Conservation (phyloP, 2,329 filamentous ascomycete genomes). For the Venturia oleaginea region DNA sequence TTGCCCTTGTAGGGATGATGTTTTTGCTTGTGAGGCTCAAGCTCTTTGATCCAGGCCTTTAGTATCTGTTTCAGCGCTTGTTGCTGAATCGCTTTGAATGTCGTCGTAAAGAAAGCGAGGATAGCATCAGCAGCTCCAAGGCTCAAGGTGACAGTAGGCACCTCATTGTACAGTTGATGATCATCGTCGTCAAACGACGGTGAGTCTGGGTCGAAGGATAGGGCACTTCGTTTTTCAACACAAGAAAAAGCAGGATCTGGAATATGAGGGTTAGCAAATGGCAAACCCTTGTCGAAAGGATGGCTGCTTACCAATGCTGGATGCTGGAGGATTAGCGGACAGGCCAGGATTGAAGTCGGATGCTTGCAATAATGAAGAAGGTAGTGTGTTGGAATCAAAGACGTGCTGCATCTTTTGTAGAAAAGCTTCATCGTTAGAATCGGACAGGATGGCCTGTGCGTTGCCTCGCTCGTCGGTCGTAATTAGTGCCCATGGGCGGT, state of each 20-base stretch:
- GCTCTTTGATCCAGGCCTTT: constrained; percentile 66
- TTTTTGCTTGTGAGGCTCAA: constrained; percentile 70
- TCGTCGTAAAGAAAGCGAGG: constrained; percentile 50
- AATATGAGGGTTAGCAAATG: not conserved
- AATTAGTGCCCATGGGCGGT: not conserved
- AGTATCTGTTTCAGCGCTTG: constrained; percentile 62
- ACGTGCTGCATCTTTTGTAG: not conserved
- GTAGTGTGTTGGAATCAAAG: not conserved
- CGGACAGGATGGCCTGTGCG: not conserved
- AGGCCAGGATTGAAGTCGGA: not conserved
- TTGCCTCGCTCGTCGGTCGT: not conserved
- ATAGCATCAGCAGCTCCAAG: constrained; percentile 48
- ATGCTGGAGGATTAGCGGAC: not conserved
- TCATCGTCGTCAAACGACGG: constrained; percentile 16
- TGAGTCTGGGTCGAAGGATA: not conserved
- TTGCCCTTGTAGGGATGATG: constrained; percentile 57
- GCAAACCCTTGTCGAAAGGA: not conserved
- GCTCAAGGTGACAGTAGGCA: constrained; percentile 18
- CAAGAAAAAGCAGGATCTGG: not conserved
- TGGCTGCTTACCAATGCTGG: not conserved
- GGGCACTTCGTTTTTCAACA: not conserved
- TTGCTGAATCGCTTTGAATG: constrained; percentile 61
- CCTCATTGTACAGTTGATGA: constrained; percentile 8
- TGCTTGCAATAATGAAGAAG: not conserved
- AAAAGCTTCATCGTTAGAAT: not conserved